Conservation (phyloP, 2,329 filamentous ascomycete genomes). For the Hypoxylon sp. region DNA sequence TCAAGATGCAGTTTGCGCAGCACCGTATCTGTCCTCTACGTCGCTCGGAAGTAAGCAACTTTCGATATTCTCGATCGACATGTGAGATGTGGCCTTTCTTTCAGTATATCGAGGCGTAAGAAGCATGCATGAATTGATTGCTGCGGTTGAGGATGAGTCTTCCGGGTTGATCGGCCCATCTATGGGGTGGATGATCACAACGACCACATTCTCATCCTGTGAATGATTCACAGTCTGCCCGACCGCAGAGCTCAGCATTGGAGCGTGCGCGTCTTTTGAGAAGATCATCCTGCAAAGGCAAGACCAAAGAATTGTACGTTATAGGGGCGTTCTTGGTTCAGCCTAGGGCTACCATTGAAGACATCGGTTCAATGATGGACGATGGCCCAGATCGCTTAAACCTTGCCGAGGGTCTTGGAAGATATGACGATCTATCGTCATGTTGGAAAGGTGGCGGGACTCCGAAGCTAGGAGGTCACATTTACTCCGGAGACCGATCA, state of each 20-base stretch:
- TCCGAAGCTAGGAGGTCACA: background rate
- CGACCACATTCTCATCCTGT: background rate
- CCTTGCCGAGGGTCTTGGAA: background rate
- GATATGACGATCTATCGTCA: background rate
- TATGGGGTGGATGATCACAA: background rate
- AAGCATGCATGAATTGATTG: constrained; percentile 16
- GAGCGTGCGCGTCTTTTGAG: constrained; percentile 11
- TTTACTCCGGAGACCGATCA: constrained; percentile 5
- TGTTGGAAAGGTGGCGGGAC: background rate
- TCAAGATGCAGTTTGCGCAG: constrained; percentile 7
- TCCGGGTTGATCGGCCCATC: constrained; percentile 12
- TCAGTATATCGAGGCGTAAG: background rate
- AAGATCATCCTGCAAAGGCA: constrained; percentile 1
- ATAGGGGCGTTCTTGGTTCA: background rate
- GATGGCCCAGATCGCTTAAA: background rate
- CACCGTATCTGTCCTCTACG: constrained; percentile 14
- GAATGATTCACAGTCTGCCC: constrained; percentile 1
- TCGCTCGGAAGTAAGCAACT: constrained; percentile 19
- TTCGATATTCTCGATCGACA: constrained; percentile 10
- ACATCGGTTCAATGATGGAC: background rate
- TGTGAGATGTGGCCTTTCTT: constrained; percentile 13
- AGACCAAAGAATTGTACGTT: background rate
- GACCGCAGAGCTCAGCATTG: constrained; percentile 10
- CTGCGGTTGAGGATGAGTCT: constrained; percentile 13
- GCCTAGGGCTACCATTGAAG: background rate